Evolutionary conservation across 371 early-diverging fungal genomes (phyloP).

Genomic region (Rhizomucor pusillus): DNA sequence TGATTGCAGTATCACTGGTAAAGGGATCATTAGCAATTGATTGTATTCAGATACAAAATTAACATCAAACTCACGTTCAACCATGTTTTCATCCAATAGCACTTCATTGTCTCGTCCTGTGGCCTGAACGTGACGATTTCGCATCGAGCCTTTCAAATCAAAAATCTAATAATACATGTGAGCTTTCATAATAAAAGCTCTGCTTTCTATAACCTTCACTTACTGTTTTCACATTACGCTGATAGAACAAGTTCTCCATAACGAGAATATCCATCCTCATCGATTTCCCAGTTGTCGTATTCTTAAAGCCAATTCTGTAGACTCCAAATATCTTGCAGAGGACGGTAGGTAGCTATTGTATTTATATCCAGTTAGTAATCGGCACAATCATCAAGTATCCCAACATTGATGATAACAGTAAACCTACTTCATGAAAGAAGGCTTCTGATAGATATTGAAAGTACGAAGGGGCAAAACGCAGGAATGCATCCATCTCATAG

Average conservation of each 20-base stretch:
- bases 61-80: constrained; percentile 60
- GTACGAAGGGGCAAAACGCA: constrained; percentile 92
- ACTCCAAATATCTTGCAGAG: constrained; percentile 95
- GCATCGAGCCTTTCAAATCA: constrained; percentile 94
- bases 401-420: too few species aligned
- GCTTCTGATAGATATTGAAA: constrained; percentile 91
- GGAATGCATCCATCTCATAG: constrained; percentile 87
- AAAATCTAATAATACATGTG: constrained; percentile 65
- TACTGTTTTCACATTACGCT: constrained; percentile 72
- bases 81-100: constrained; percentile 90
- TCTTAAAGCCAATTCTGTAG: constrained; percentile 87
- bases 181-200: not conserved
- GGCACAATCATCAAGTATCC: too few species aligned
- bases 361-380: not conserved
- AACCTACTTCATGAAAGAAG: constrained; percentile 70
- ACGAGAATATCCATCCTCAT: constrained; percentile 90
- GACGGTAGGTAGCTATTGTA: constrained; percentile 81
- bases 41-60: not conserved
- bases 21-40: too few species aligned
- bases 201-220: not conserved
- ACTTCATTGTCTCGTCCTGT: constrained; percentile 88
- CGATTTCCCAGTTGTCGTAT: constrained; percentile 75
- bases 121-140: constrained; percentile 92
- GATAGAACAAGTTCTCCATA: constrained; percentile 96
- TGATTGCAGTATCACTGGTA: constrained; percentile 78